These are phyloP conservation scores for Hordeum marinum DNA, from an alignment of 176 grass and related monocot species.

Conservation along the genomic window DNA sequence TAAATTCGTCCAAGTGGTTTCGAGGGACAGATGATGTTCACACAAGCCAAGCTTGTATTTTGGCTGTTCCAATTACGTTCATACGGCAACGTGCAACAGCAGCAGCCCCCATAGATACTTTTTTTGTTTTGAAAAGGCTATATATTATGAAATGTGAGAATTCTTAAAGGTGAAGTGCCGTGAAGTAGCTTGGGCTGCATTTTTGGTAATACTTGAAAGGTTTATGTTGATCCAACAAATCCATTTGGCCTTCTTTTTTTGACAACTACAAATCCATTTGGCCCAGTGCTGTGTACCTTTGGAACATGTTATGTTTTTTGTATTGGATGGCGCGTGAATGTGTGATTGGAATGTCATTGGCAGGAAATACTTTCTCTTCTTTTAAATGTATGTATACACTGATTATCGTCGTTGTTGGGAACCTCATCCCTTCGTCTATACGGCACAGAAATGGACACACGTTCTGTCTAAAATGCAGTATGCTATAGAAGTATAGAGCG, in stretches of 20 bases:
- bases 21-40: neutral
- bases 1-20: constrained; percentile 25
- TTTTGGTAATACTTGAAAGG: neutral
- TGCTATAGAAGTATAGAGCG: neutral
- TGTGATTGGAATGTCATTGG: neutral
- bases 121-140: neutral
- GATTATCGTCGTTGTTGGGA: neutral
- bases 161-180: neutral
- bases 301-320: neutral
- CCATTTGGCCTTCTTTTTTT: neutral
- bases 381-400: neutral
- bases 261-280: neutral
- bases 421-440: neutral
- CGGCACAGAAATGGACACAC: no score
- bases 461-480: neutral
- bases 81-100: neutral
- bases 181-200: neutral
- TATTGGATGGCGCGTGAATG: neutral
- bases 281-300: neutral
- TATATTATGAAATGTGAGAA: neutral
- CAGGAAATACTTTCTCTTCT: neutral
- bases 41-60: neutral
- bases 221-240: neutral
- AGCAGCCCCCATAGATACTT: neutral
- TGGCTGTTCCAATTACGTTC: neutral